Evolutionary conservation across 371 early-diverging fungal species (phyloP).

Genomic region (Zychaea mexicana): DNA sequence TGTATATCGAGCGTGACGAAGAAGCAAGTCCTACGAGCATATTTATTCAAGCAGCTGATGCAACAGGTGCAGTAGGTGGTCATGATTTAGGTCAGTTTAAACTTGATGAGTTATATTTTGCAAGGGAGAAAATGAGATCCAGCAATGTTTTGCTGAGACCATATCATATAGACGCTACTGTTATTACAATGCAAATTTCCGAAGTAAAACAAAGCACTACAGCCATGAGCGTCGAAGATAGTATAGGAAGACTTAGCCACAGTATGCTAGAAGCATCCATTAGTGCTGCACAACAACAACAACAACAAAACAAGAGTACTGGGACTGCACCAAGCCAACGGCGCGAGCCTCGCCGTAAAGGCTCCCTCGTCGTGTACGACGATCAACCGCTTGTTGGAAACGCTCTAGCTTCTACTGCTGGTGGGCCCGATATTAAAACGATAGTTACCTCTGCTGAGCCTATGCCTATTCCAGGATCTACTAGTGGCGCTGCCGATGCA

Average conservation of each 20-base stretch:
- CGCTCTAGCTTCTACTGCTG: neutral
- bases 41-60: slow-evolving; percentile 39
- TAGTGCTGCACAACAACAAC: too few relatives aligned
- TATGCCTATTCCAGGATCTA: slow-evolving; percentile 13
- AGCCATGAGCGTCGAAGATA: neutral
- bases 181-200: slow-evolving; percentile 39
- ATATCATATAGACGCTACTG: slow-evolving; percentile 29
- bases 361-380: slow-evolving; percentile 68
- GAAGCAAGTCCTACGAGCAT: slow-evolving; percentile 64
- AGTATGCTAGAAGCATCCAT: slow-evolving; percentile 9
- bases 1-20: slow-evolving; percentile 65
- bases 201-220: slow-evolving; percentile 15
- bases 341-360: slow-evolving; percentile 48
- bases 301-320: too few relatives aligned
- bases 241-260: neutral
- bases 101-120: too few relatives aligned
- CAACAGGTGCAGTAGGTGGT: slow-evolving; percentile 27
- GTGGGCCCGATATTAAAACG: slow-evolving; percentile 21
- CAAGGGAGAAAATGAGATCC: too few relatives aligned
- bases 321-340: slow-evolving; percentile 23
- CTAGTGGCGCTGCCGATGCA: slow-evolving; percentile 17
- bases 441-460: slow-evolving; percentile 26
- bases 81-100: slow-evolving; percentile 32
- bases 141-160: too few relatives aligned
- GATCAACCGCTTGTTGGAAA: slow-evolving; percentile 44